Conservation (phyloP, 129 eudicot genomes). For the Helianthus tuberosus region DNA sequence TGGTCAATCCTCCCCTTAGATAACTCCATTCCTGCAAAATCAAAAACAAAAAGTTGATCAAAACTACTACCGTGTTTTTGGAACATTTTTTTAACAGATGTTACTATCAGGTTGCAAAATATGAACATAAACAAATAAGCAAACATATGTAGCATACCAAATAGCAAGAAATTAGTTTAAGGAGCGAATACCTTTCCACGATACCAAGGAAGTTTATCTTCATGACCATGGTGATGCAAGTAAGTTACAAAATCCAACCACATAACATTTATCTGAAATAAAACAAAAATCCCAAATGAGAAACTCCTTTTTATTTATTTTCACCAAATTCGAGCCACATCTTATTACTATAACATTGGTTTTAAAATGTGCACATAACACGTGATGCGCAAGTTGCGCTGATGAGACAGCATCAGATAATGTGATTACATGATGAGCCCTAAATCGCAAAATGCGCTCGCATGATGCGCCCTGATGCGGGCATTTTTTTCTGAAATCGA, state of each 20-base stretch:
- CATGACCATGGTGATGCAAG: slow-evolving; percentile 76
- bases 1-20: slow-evolving; percentile 61
- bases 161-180: neutral
- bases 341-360: neutral
- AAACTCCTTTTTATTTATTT: neutral
- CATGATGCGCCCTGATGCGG: no score
- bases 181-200: slow-evolving; percentile 62
- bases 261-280: slow-evolving; percentile 54
- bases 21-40: slow-evolving; percentile 61
- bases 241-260: slow-evolving; percentile 73
- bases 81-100: neutral
- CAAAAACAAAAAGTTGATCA: neutral
- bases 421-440: no score
- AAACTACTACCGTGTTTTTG: neutral
- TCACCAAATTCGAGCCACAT: neutral
- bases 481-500: no score
- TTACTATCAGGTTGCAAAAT: neutral
- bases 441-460: no score
- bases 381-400: no score
- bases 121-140: neutral
- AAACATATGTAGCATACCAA: neutral
- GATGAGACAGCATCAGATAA: no score
- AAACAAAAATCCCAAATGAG: slow-evolving; percentile 27
- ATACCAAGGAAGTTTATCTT: slow-evolving; percentile 71
- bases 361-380: no score